These are phyloP conservation scores for Penicillium crustosum DNA, from an alignment of 2,329 filamentous ascomycete genomes.

Conservation along the genomic window DNA sequence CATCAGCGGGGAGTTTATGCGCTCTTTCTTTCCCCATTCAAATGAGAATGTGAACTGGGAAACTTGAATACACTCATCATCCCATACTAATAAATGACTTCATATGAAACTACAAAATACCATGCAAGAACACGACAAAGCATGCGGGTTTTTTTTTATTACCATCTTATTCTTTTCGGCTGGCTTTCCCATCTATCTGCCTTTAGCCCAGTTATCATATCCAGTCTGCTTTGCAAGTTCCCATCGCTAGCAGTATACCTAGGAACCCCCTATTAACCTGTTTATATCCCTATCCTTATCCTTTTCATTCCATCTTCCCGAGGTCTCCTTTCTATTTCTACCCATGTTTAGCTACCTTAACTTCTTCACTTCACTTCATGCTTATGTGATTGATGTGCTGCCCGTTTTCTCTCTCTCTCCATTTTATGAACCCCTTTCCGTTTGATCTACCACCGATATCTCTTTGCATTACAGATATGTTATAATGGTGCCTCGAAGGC, in stretches of 20 bases:
- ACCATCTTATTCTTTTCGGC: not conserved
- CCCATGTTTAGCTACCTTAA: not conserved
- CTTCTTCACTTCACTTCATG: too few relatives aligned
- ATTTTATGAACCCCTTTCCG: not conserved
- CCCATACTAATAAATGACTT: not conserved
- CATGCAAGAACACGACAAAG: not conserved
- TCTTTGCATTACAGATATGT: not conserved
- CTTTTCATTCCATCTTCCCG: too few relatives aligned
- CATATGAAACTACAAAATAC: not conserved
- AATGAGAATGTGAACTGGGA: slow-evolving; percentile 31
- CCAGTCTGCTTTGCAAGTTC: not conserved
- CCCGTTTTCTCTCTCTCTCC: not conserved
- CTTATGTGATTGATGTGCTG: too few relatives aligned
- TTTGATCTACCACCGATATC: not conserved
- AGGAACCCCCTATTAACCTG: not conserved
- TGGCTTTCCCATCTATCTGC: not conserved
- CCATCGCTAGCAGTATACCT: not conserved
- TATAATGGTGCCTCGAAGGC: not conserved
- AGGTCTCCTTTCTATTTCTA: too few relatives aligned
- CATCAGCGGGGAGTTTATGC: slow-evolving; percentile 41
- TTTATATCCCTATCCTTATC: too few relatives aligned
- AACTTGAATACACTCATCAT: not conserved
- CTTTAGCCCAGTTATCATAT: not conserved
- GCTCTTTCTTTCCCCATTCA: slow-evolving; percentile 39
- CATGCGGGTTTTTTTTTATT: not conserved